phyloP scores from a whole-genome alignment of 805 yeast genomes.

The Metschnikowia baotianmanensis region DNA sequence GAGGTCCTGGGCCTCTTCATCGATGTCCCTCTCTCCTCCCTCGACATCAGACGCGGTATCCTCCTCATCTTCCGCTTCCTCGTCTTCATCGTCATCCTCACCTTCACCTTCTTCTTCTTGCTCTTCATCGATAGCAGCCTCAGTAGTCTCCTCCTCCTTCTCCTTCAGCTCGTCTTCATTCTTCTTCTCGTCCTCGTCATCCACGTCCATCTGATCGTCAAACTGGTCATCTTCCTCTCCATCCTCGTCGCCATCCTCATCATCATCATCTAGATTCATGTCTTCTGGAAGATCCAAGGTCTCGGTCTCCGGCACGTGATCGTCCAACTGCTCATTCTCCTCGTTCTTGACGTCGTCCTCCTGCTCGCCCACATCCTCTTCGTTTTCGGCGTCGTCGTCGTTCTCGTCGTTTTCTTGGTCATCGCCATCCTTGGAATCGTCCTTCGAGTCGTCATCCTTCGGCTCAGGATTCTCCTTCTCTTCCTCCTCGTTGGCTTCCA shows the following conservation, averaged over 20 bases:
- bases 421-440: conserved; percentile 36
- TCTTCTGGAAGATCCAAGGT: conserved; percentile 91
- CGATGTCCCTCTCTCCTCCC: conserved; percentile 24
- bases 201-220: conserved; percentile 22
- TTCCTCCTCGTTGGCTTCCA: conserved; percentile 47
- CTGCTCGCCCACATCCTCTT: conserved; percentile 77
- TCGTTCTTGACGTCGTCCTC: conserved; percentile 74
- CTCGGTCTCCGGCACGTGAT: conserved; percentile 77
- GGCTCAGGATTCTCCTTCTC: conserved; percentile 39
- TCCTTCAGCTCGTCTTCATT: conserved; percentile 27
- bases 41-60: conserved; percentile 25
- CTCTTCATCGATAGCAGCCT: no score
- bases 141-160: conserved; percentile 25
- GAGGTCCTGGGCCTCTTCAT: neutral
- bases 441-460: conserved; percentile 24
- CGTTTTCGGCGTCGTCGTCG: conserved; percentile 56
- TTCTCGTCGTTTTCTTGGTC: conserved; percentile 44
- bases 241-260: conserved; percentile 47
- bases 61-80: conserved; percentile 21
- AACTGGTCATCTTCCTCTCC: conserved; percentile 34
- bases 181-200: conserved; percentile 24
- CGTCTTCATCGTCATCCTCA: conserved; percentile 14
- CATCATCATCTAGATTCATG: conserved; percentile 81
- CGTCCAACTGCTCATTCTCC: conserved; percentile 66
- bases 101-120: conserved; percentile 18